Base-by-base conservation (phyloP, 768 basidiomycete species). In the Rossbeevera mucosa region DNA sequence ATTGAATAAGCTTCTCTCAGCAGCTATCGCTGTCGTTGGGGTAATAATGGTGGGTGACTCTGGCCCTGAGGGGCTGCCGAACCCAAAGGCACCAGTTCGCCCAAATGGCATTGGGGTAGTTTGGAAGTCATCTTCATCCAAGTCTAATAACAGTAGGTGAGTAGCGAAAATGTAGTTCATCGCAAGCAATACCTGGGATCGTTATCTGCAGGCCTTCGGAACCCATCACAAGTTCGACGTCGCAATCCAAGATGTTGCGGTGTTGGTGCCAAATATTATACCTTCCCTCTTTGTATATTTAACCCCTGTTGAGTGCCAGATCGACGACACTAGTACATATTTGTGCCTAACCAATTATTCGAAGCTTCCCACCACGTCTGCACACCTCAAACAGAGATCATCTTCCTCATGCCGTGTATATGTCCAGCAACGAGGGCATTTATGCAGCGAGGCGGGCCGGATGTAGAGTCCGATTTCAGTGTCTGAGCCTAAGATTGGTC, bases 361-460 rank as follows among this genome's bases (percentile, higher is more conserved):
- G 57, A 46, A 48, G 33, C 38, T 25, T 56, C 41, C 33, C 28
- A 66, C 36, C 26, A 64, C 65, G 14, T 59, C 57, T 26, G 58
- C 58, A 55, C 94, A 96, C 58, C 94, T 78, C 18, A 53, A 53
- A 68, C 94, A 95, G 11, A 94, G 66, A 9, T 65, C 63, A 16
- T 83, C 76, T 12, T 73, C 66, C 36, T 73, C 64, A 11, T 65
- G 58, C 13, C 85, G 76, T 2, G 82, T 84, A 64, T 78, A 86
- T 6, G 82, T 86, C 93, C 94, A 96, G 67, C 95, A 98, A 14
- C 94, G 80, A 21, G 93, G 90, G 65, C 95, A 98, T 66, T 95
- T 94, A 20, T 73, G 62, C 47, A 69, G 54, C 4, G 67, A 71
- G 11, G 91, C 80, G 14, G 89, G 86, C 16, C 76, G 74, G n/a